These are phyloP conservation scores for Daedaleopsis sinensis DNA, from an alignment of 768 basidiomycete genomes.

Conservation along the genomic window DNA sequence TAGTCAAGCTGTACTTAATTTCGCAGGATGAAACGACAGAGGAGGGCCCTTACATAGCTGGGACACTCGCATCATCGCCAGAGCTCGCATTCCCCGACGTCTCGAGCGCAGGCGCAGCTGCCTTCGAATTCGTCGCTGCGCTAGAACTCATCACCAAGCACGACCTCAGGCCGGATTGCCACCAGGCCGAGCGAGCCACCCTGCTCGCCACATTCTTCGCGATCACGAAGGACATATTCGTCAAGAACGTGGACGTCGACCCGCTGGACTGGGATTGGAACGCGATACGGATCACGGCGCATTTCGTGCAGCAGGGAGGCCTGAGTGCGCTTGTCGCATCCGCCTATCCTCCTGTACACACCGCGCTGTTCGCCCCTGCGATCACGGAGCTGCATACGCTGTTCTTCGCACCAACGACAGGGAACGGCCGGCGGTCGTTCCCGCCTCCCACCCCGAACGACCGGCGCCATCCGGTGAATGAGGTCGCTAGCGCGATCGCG, in stretches of 20 bases:
- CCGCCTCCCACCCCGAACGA: neutral
- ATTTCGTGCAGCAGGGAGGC: neutral
- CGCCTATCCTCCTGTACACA: neutral
- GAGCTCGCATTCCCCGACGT: neutral
- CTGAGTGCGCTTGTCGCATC: neutral
- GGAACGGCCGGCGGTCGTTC: neutral
- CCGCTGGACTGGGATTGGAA: neutral
- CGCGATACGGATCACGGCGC: neutral
- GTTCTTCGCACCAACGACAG: neutral
- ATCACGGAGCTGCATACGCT: neutral
- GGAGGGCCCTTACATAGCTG: too few relatives aligned
- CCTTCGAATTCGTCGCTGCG: neutral
- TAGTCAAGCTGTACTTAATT: too few relatives aligned
- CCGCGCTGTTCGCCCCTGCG: neutral
- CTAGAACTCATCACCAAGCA: neutral
- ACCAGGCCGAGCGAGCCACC: neutral
- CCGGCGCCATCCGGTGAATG: neutral
- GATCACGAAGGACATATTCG: neutral
- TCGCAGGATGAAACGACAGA: too few relatives aligned
- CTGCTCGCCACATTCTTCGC: neutral
- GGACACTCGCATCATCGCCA: neutral
- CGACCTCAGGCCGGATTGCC: neutral
- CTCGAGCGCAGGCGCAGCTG: neutral
- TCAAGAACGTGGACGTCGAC: neutral
- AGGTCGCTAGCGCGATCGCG: neutral